These are phyloP conservation scores for Cryphonectria carpinicola DNA, from an alignment of 2,329 filamentous ascomycete genomes.

Conservation along the genomic window DNA sequence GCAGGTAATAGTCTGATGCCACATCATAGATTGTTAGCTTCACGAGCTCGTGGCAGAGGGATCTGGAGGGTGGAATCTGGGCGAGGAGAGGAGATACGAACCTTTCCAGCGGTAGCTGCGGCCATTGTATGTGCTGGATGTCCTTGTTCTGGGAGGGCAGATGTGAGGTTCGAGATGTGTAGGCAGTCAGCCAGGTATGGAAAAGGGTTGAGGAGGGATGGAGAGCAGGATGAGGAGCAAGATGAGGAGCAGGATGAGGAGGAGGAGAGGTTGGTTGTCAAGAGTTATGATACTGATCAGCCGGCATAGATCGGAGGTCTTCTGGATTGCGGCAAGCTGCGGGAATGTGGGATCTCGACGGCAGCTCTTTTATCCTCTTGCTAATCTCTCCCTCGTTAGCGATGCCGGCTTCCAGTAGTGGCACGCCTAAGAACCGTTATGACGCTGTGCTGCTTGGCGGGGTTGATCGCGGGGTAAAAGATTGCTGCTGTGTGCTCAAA, in stretches of 20 bases:
- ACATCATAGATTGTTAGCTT: conserved; percentile 14
- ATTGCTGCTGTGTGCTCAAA: neutral
- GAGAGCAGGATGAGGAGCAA: neutral
- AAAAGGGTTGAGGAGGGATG: neutral
- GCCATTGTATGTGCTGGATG: conserved; percentile 18
- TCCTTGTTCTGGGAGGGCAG: conserved; percentile 24
- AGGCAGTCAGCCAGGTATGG: conserved; percentile 33
- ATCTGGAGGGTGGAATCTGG: neutral
- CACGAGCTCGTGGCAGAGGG: neutral
- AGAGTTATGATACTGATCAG: neutral
- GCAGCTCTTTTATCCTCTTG: neutral
- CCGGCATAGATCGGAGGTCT: conserved; percentile 14
- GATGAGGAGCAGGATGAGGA: neutral
- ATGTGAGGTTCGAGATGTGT: neutral
- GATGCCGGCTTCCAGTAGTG: conserved; percentile 6
- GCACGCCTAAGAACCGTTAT: neutral
- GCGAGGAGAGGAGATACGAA: neutral
- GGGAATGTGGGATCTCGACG: neutral
- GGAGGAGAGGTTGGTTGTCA: neutral
- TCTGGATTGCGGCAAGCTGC: neutral
- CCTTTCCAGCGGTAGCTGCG: conserved; percentile 29
- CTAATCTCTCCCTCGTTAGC: conserved; percentile 2
- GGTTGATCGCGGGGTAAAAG: conserved; percentile 18
- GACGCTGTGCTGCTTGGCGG: conserved; percentile 14
- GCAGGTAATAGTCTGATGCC: conserved; percentile 25